Conservation (phyloP, 371 early-diverging fungal genomes). For the Apophysomyces variabilis region DNA sequence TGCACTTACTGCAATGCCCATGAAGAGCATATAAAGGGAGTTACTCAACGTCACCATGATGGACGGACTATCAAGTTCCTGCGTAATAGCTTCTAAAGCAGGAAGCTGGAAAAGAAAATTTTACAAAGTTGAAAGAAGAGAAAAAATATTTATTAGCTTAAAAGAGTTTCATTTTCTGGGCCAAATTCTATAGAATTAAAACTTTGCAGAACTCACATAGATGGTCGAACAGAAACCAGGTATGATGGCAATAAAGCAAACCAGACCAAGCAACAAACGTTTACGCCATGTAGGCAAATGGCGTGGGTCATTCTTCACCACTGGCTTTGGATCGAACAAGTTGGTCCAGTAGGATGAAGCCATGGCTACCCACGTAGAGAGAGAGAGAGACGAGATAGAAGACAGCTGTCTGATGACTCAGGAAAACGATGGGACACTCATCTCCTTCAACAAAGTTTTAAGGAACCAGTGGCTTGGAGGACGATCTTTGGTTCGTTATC, state of each 20-base stretch:
- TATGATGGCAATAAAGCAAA: slow-evolving; percentile 49
- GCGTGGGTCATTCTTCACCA: slow-evolving; percentile 37
- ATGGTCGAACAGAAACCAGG: slow-evolving; percentile 58
- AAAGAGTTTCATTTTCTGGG: too few species aligned
- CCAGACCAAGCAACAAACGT: slow-evolving; percentile 37
- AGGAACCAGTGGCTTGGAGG: too few species aligned
- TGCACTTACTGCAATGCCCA: slow-evolving; percentile 57
- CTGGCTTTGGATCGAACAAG: slow-evolving; percentile 13
- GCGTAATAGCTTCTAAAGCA: slow-evolving; percentile 49
- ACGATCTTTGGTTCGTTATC: too few species aligned
- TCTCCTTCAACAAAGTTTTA: too few species aligned
- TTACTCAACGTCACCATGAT: slow-evolving; percentile 62
- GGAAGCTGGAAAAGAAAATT: slow-evolving; percentile 38
- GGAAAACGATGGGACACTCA: too few species aligned
- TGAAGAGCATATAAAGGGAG: slow-evolving; percentile 65
- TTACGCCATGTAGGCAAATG: slow-evolving; percentile 44
- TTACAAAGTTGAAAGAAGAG: neutral
- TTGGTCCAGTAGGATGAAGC: too few species aligned
- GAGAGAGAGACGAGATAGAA: too few species aligned
- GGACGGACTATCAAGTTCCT: slow-evolving; percentile 39
- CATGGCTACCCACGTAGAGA: too few species aligned
- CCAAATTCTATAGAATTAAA: too few species aligned
- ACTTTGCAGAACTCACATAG: slow-evolving; percentile 30
- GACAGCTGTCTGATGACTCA: too few species aligned
- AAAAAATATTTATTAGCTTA: neutral